These are phyloP conservation scores for Cyclotella cryptica DNA, from an alignment of 108 stramenopile genomes.

Conservation along the genomic window DNA sequence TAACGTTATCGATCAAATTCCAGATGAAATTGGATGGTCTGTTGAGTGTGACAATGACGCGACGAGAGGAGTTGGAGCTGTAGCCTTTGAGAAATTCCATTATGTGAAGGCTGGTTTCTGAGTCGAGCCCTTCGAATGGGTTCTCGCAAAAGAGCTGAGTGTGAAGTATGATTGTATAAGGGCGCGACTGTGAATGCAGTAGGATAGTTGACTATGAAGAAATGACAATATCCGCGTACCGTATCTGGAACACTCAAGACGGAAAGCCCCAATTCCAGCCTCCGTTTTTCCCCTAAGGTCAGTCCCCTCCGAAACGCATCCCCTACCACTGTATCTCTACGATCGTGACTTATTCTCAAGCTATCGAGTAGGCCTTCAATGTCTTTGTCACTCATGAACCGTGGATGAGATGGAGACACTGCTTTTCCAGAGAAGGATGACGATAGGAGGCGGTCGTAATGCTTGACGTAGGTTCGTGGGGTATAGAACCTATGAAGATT, in stretches of 20 bases:
- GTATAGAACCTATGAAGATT: conserved; percentile 67
- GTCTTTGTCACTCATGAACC: conserved; percentile 21
- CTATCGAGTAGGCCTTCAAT: conserved; percentile 41
- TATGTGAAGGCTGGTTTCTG: conserved; percentile 60
- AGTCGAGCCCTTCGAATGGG: conserved; percentile 44
- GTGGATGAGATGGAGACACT: no score
- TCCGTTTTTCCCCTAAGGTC: conserved; percentile 76
- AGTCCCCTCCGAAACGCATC: conserved; percentile 75
- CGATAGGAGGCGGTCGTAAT: conserved; percentile 52
- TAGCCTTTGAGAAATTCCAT: conserved; percentile 69
- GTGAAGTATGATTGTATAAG: background rate
- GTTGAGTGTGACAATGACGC: no score
- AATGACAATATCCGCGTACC: background rate
- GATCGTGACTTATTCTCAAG: conserved; percentile 56
- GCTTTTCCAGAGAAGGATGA: background rate
- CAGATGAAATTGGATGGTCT: conserved; percentile 47
- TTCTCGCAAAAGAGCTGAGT: conserved; percentile 26
- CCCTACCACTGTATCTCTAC: conserved; percentile 67
- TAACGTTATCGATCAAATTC: conserved; percentile 64
- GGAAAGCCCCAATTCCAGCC: conserved; percentile 78
- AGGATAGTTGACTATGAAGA: no score
- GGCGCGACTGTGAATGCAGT: no score
- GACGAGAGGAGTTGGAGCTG: conserved; percentile 18
- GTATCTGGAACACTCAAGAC: conserved; percentile 54
- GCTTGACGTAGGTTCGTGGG: conserved; percentile 59